Conservation (phyloP, 2,329 filamentous ascomycete species). For the Grosmannia serpens region DNA sequence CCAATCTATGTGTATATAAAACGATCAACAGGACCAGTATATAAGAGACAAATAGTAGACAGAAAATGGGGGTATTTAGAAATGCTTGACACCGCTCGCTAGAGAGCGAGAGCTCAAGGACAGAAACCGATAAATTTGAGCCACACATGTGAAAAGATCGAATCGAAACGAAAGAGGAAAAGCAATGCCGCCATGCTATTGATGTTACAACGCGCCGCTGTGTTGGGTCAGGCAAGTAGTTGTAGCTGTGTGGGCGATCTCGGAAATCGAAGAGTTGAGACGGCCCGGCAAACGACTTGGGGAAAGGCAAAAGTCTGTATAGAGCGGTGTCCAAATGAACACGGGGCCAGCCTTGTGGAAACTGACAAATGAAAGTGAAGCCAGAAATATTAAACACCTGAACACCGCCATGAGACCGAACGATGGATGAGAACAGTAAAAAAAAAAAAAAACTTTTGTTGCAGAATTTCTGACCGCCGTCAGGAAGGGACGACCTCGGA, state of each 20-base stretch:
- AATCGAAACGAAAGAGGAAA: not conserved
- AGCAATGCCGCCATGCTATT: not conserved
- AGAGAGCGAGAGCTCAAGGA: not conserved
- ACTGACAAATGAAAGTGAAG: not conserved
- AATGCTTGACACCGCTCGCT: not conserved
- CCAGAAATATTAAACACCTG: not conserved
- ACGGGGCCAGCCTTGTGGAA: not conserved
- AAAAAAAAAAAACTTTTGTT: not conserved
- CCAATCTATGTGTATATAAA: conserved; percentile 1
- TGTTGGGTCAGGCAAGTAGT: not conserved
- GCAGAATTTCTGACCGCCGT: not conserved
- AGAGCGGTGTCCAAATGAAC: conserved; percentile 2
- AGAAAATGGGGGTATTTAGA: not conserved
- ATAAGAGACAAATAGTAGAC: not conserved
- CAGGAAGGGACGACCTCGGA: not conserved
- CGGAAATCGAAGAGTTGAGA: not conserved
- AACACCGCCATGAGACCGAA: conserved; percentile 6
- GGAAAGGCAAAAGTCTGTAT: not conserved
- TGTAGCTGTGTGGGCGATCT: not conserved
- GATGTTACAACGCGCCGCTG: not conserved
- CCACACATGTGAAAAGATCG: not conserved
- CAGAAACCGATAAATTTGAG: not conserved
- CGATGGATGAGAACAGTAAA: not conserved
- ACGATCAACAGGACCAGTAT: not conserved
- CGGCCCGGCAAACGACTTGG: not conserved